Evolutionary conservation across 2,329 filamentous ascomycete species (phyloP).

Genomic region (Simplicillium sp.): DNA sequence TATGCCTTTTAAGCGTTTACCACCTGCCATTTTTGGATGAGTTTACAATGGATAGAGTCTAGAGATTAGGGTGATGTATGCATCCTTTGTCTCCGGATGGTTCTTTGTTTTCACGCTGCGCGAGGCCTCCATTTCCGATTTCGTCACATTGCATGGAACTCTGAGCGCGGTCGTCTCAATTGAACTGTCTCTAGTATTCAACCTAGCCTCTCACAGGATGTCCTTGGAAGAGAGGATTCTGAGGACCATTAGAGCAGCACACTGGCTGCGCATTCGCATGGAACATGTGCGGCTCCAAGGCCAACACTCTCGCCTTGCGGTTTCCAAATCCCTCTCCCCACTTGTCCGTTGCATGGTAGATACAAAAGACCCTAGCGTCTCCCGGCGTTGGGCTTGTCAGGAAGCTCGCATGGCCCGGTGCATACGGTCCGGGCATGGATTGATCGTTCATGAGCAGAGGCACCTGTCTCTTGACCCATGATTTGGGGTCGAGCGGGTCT

Average conservation of each 20-base stretch:
- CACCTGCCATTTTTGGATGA: too few species aligned
- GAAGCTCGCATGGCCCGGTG: slow-evolving; percentile 12
- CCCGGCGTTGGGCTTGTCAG: slow-evolving; percentile 11
- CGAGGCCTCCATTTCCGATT: too few species aligned
- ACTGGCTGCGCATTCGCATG: slow-evolving; percentile 7
- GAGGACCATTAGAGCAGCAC: slow-evolving; percentile 8
- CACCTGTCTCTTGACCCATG: too few species aligned
- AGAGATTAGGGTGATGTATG: too few species aligned
- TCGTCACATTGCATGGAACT: too few species aligned
- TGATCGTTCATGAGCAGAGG: slow-evolving; percentile 5
- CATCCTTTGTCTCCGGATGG: too few species aligned
- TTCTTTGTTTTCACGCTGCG: too few species aligned
- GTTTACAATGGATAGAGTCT: too few species aligned
- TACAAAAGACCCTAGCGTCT: slow-evolving; percentile 6
- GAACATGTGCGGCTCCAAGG: slow-evolving; percentile 8
- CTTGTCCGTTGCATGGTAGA: slow-evolving; percentile 9
- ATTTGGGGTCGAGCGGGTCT: slow-evolving; percentile 4
- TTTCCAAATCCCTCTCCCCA: slow-evolving; percentile 12
- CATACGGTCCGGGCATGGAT: slow-evolving; percentile 7
- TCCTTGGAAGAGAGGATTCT: not conserved
- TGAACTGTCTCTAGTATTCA: too few species aligned
- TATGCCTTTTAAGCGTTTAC: too few species aligned
- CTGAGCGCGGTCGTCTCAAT: too few species aligned
- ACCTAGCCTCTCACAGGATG: too few species aligned
- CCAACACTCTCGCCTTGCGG: slow-evolving; percentile 7